Percentiles rank a stretch among this genome's conserved stretches.
Evolutionary conservation across 352 stramenopile species (phyloP).

Genomic region (Phytophthora aleatoria): DNA sequence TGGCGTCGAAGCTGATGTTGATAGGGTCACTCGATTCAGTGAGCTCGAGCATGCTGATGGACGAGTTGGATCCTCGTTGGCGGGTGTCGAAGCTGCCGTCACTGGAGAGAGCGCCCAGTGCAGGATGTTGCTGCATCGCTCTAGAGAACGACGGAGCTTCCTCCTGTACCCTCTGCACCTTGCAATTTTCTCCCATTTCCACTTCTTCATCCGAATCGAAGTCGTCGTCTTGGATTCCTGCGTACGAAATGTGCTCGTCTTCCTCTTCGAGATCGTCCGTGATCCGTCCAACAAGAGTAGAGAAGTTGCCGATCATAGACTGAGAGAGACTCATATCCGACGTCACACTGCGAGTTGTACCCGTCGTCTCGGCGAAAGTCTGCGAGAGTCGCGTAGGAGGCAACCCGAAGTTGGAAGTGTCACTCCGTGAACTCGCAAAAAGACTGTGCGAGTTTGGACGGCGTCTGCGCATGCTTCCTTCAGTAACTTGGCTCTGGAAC

Average conservation of each 20-base stretch:
- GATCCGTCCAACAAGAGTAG: constrained; percentile 59
- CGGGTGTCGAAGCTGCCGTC: constrained; percentile 41
- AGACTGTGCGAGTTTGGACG: constrained; percentile 33
- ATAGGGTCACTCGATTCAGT: constrained; percentile 23
- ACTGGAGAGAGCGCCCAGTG: constrained; percentile 33
- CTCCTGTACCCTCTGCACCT: constrained; percentile 22
- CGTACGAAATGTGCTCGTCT: constrained; percentile 45
- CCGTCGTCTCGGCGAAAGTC: constrained; percentile 43
- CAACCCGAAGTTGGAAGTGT: constrained; percentile 42
- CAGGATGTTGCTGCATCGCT: constrained; percentile 24
- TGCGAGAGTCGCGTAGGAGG: constrained; percentile 46
- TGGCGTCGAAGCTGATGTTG: constrained; percentile 32
- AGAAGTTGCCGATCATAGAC: constrained; percentile 80
- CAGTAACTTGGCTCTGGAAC: constrained; percentile 9
- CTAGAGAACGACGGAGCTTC: constrained; percentile 17
- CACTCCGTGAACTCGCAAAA: constrained; percentile 38
- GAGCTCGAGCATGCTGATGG: constrained; percentile 45
- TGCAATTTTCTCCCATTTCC: constrained; percentile 19
- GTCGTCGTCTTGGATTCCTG: constrained; percentile 42
- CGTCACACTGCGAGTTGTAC: constrained; percentile 39
- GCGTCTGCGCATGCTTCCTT: constrained; percentile 28
- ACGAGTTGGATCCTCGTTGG: constrained; percentile 37
- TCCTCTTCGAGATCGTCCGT: constrained; percentile 68
- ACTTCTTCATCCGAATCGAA: constrained; percentile 39
- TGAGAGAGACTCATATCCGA: constrained; percentile 75